phyloP scores from a whole-genome alignment of 2,329 filamentous ascomycete species.

The Erysiphe neolycopersici region DNA sequence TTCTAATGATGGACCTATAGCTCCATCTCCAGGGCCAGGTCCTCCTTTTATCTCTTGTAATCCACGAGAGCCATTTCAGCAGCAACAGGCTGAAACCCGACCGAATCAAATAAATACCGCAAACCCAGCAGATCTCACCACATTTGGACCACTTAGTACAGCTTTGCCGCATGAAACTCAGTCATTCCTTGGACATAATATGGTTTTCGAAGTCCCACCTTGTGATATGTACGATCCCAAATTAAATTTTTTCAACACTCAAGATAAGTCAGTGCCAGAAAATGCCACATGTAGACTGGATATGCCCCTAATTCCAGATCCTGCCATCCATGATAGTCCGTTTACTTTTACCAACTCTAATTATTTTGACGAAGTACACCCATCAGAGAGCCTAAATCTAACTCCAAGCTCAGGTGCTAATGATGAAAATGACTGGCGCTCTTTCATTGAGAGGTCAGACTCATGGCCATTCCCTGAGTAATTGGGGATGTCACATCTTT shows the following conservation, averaged over 20 bases:
- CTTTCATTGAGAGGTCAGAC: neutral
- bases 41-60: slow-evolving; percentile 8
- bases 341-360: neutral
- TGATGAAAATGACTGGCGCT: slow-evolving; percentile 1
- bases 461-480: neutral
- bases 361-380: neutral
- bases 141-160: slow-evolving; percentile 15
- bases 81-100: neutral
- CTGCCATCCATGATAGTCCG: neutral
- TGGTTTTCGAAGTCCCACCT: slow-evolving; percentile 14
- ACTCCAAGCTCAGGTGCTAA: neutral
- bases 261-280: neutral
- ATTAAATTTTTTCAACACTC: neutral
- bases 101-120: neutral
- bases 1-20: too few species aligned
- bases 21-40: slow-evolving; percentile 3
- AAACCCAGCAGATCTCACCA: neutral
- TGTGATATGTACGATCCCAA: neutral
- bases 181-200: slow-evolving; percentile 21
- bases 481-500: too few species aligned
- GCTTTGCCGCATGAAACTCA: slow-evolving; percentile 25
- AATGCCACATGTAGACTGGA: slow-evolving; percentile 4
- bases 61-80: slow-evolving; percentile 2
- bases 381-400: neutral
- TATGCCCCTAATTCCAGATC: slow-evolving; percentile 5